Percentiles rank a stretch among this genome's conserved stretches.
Evolutionary conservation across 1,284 basidiomycete species (phyloP).

Genomic region (Fomitopsis betulina): DNA sequence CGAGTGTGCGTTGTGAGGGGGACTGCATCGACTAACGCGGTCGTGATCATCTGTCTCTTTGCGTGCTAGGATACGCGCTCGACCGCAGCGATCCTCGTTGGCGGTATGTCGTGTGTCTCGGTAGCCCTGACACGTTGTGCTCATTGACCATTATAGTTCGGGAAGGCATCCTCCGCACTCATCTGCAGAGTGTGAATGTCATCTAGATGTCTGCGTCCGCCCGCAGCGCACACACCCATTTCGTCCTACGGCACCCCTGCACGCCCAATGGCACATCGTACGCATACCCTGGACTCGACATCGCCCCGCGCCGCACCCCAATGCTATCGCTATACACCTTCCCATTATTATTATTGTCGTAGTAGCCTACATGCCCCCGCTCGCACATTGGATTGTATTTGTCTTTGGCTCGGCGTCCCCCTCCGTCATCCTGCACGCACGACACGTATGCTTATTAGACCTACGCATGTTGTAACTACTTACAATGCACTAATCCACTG

Average conservation of each 20-base stretch:
- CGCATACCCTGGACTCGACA: no score
- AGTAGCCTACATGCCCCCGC: no score
- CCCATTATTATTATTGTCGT: no score
- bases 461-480: background rate
- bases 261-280: no score
- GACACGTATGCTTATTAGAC: constrained; percentile 1
- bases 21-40: background rate
- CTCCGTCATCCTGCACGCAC: background rate
- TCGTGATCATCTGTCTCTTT: background rate
- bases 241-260: no score
- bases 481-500: background rate
- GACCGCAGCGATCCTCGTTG: constrained; percentile 29
- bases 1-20: no score
- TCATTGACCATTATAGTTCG: constrained; percentile 17
- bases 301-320: no score
- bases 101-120: constrained; percentile 17
- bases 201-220: constrained; percentile 13
- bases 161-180: constrained; percentile 29
- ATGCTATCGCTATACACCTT: no score
- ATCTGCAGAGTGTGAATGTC: constrained; percentile 30
- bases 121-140: background rate
- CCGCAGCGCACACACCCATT: no score
- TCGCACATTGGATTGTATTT: background rate
- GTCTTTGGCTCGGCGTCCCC: background rate
- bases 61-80: constrained; percentile 25